Percentiles rank a stretch among this genome's conserved stretches.
Conservation (phyloP, 192 early-diverging fungal genomes). For the Umbelopsis vinacea region DNA sequence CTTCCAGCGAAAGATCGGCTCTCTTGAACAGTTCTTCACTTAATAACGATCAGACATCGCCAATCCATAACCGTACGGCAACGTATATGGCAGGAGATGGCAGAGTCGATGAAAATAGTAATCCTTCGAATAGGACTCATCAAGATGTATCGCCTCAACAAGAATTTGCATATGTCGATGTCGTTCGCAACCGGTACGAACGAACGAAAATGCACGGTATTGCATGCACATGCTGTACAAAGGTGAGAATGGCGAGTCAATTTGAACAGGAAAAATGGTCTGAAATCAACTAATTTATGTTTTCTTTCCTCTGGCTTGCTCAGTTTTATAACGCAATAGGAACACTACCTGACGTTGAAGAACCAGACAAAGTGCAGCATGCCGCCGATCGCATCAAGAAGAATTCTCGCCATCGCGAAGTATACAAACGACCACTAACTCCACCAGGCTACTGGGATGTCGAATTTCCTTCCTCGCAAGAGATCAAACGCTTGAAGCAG, state of each 20-base stretch:
- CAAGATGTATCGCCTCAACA: not conserved
- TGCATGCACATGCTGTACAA: not conserved
- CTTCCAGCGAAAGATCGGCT: not conserved
- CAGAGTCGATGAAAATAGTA: not conserved
- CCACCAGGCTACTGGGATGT: slow-evolving; percentile 11
- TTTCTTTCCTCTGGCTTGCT: not conserved
- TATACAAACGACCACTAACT: not conserved
- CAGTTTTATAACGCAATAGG: slow-evolving; percentile 12
- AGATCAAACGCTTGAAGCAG: not conserved
- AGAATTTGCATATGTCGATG: slow-evolving; percentile 10
- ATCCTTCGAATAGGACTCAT: not conserved
- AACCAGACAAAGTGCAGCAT: not conserved
- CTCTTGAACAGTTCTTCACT: not conserved
- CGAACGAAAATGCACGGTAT: not conserved
- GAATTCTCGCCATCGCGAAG: slow-evolving; percentile 9
- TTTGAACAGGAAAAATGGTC: not conserved
- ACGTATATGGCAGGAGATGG: not conserved
- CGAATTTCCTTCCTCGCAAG: slow-evolving; percentile 6
- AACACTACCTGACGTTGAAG: slow-evolving; percentile 7
- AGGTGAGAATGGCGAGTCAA: not conserved
- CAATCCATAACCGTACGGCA: not conserved
- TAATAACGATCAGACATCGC: not conserved
- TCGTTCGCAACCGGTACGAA: slow-evolving; percentile 7
- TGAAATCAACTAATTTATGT: too few relatives aligned
- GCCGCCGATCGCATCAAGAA: not conserved